phyloP scores from a whole-genome alignment of 441 rosid species.

The Viola pubescens region DNA sequence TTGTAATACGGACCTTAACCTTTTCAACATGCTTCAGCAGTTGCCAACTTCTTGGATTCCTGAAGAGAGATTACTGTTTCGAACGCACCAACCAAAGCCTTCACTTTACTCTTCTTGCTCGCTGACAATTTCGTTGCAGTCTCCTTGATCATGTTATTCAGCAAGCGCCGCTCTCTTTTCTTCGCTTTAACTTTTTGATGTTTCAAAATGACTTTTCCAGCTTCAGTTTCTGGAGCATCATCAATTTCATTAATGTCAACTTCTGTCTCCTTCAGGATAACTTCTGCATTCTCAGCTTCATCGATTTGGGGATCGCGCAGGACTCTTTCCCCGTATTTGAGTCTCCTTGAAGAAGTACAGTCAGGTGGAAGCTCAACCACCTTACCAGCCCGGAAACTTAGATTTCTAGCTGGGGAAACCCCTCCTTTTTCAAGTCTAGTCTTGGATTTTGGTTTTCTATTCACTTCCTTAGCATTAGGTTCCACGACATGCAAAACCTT shows the following conservation, averaged over 20 bases:
- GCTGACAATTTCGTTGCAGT: constrained; percentile 65
- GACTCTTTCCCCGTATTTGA: constrained; percentile 44
- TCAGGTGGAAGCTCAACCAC: constrained; percentile 34
- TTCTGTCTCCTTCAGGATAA: constrained; percentile 32
- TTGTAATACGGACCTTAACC: no score
- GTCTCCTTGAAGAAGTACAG: constrained; percentile 40
- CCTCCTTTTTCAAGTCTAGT: constrained; percentile 25
- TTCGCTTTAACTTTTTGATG: constrained; percentile 46
- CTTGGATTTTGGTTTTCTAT: constrained; percentile 15
- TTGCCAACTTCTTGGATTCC: constrained; percentile 28
- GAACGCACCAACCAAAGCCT: constrained; percentile 86
- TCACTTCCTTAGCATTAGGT: constrained; percentile 28
- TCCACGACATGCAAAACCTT: constrained; percentile 39
- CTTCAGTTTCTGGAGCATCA: constrained; percentile 14
- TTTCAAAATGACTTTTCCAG: constrained; percentile 42
- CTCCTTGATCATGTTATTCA: constrained; percentile 76
- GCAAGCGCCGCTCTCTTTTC: constrained; percentile 37
- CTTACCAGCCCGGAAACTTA: constrained; percentile 51
- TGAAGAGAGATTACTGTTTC: constrained; percentile 83
- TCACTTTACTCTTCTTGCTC: constrained; percentile 72
- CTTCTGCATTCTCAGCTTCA: constrained; percentile 21
- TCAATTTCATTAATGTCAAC: constrained; percentile 14
- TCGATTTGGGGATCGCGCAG: constrained; percentile 22
- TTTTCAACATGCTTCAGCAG: no score
- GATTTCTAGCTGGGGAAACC: constrained; percentile 27